phyloP scores from a whole-genome alignment of 176 grass and related monocot species.

The Phoenix dactylifera region DNA sequence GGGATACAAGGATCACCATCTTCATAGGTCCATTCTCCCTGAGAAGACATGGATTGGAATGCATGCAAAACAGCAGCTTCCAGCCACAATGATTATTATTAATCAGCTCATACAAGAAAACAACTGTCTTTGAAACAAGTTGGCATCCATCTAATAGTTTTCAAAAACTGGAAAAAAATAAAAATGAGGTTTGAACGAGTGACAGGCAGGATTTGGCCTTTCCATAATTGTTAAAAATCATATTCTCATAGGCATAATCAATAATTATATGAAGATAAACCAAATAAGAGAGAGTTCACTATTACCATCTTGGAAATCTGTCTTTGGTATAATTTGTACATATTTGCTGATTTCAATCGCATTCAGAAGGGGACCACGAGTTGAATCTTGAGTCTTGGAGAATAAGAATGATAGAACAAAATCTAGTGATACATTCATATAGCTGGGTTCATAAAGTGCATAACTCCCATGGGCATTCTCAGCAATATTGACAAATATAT shows the following conservation, averaged over 20 bases:
- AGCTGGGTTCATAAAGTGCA: slow-evolving; percentile 6
- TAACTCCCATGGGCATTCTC: slow-evolving; percentile 8
- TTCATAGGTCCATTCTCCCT: slow-evolving; percentile 8
- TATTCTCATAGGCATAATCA: no score
- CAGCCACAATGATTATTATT: not conserved
- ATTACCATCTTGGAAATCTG: slow-evolving; percentile 9
- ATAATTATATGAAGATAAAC: not conserved
- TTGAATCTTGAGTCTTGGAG: slow-evolving; percentile 7
- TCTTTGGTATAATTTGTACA: slow-evolving; percentile 10
- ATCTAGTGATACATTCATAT: slow-evolving; percentile 9
- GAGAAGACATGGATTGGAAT: not conserved
- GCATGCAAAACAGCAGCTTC: slow-evolving; percentile 8
- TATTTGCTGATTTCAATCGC: slow-evolving; percentile 11
- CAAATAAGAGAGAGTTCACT: not conserved
- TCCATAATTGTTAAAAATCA: no score
- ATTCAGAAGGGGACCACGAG: slow-evolving; percentile 5
- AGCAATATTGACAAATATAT: slow-evolving; percentile 5
- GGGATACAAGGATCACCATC: slow-evolving; percentile 10
- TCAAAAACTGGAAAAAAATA: not conserved
- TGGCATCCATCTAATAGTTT: not conserved
- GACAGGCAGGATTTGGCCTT: no score
- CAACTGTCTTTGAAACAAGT: not conserved
- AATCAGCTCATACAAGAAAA: not conserved
- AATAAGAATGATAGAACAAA: slow-evolving; percentile 10
- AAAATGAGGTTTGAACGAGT: no score